phyloP scores from a whole-genome alignment of 2,329 filamentous ascomycete species.

The Paecilomyces niveus region DNA sequence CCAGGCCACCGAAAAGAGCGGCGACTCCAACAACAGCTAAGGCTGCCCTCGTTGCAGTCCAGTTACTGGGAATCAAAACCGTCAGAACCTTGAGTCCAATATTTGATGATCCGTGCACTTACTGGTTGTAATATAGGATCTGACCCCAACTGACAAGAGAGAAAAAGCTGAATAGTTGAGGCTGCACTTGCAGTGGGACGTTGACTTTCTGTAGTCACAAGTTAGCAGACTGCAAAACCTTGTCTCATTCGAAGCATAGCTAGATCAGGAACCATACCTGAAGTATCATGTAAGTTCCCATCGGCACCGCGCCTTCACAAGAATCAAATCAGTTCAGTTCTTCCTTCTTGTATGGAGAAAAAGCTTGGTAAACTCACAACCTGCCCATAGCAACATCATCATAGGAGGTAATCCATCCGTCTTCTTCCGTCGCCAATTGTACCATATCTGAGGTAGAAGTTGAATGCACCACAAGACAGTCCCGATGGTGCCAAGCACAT shows the following conservation, averaged over 20 bases:
- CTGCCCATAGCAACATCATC: conserved; percentile 61
- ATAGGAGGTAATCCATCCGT: conserved; percentile 53
- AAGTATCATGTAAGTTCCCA: conserved; percentile 47
- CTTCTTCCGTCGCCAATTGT: conserved; percentile 54
- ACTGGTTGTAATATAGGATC: conserved; percentile 47
- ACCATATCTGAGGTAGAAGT: conserved; percentile 47
- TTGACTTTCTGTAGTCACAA: conserved; percentile 43
- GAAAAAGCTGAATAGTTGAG: conserved; percentile 46
- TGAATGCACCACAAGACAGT: conserved; percentile 36
- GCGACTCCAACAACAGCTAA: conserved; percentile 35
- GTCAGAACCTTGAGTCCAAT: background rate
- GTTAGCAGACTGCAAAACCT: background rate
- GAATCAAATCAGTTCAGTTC: conserved; percentile 11
- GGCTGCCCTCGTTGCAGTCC: conserved; percentile 42
- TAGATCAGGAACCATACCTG: conserved; percentile 27
- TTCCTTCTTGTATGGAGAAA: background rate
- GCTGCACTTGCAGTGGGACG: conserved; percentile 48
- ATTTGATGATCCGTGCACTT: conserved; percentile 8
- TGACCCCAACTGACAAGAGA: conserved; percentile 47
- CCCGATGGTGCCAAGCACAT: conserved; percentile 34
- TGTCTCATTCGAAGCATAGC: background rate
- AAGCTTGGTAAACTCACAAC: conserved; percentile 29
- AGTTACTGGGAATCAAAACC: conserved; percentile 9
- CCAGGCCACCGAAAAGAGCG: conserved; percentile 45
- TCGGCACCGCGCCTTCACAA: conserved; percentile 36